Base-by-base conservation (phyloP, 106 monocot genomes). In the Chionographis japonica region DNA sequence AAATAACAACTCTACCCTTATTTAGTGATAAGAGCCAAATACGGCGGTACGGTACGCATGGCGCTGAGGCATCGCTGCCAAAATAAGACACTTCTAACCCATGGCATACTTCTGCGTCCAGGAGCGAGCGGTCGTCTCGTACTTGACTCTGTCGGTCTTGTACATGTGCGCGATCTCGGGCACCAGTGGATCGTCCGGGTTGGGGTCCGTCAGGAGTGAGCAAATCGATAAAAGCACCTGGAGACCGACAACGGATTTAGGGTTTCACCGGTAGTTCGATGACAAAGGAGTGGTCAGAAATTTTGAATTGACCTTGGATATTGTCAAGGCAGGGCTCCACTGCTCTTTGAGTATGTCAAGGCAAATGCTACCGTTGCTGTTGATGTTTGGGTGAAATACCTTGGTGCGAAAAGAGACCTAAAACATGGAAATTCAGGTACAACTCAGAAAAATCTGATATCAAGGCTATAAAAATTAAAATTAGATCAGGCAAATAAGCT, bases 101-200 rank as follows among this genome's bases (percentile, higher is more conserved):
- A 78, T 78, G 14, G 78, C 78, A 35, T 78, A 78, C 71, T 78
- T 78, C 72, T 78, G 78, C 1, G 78, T 78, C 78, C 78, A 78
- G 65, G 78, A 78, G 39, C 78, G 78, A 6, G 78, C 78, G 59
- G 78, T 78, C 12, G 78, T 50, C 59, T 78, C 78, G 37, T 78
- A 78, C 71, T 78, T 78, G 52, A 59, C 78, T 18, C 78, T 63
- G 39, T 78, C 78, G 15, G 78, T 72, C 78, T 78, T 78, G 78
- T 78, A 78, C 78, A 78, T 78, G 65, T 78, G 78, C 3, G 78
- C 78, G 11, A 78, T 78, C 66, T 78, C 78, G 6, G 78, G 78
- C 59, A 78, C 78, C 19, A 78, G 50, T 0, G 78, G 78, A 37
- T 78, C 78, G 51, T 78, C 78, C 1, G 78, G 78, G 56, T 78